A percentile compares a stretch with the other conserved stretches of the same genome.
These are phyloP conservation scores for Citrus australasica DNA, from an alignment of 345 rosid species.

Conservation along the genomic window DNA sequence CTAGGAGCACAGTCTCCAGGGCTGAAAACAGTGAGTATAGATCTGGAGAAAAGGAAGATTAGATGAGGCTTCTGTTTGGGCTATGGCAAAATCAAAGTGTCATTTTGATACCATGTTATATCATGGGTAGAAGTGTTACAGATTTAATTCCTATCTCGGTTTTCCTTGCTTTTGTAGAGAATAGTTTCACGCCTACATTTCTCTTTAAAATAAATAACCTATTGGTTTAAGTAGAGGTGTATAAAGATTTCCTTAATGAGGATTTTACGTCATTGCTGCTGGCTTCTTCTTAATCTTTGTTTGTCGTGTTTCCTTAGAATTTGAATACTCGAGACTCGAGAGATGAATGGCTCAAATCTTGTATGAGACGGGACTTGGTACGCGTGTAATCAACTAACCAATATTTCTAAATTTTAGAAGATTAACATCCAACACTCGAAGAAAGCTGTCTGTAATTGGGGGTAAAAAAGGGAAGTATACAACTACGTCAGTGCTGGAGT, in stretches of 20 bases:
- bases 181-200: neutral
- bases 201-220: neutral
- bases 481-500: too few relatives aligned
- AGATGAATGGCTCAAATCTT: too few relatives aligned
- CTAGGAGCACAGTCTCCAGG: slow-evolving; percentile 27
- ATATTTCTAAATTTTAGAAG: too few relatives aligned
- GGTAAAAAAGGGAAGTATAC: accelerated
- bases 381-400: too few relatives aligned
- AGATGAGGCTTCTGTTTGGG: neutral
- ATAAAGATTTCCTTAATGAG: neutral
- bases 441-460: too few relatives aligned
- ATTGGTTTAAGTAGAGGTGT: neutral
- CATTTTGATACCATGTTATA: neutral
- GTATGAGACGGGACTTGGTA: neutral
- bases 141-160: neutral
- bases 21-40: slow-evolving; percentile 36
- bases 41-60: slow-evolving; percentile 70
- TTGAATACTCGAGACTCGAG: neutral
- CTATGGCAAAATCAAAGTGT: slow-evolving; percentile 21
- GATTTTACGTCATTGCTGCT: too few relatives aligned
- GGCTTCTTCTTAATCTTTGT: too few relatives aligned
- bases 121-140: neutral
- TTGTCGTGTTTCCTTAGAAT: neutral
- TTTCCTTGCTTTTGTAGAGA: neutral
- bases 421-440: too few relatives aligned